Percentiles rank a stretch among this genome's conserved stretches.
Evolutionary conservation across 345 rosid species (phyloP).

Genomic region (Bruguiera parviflora): DNA sequence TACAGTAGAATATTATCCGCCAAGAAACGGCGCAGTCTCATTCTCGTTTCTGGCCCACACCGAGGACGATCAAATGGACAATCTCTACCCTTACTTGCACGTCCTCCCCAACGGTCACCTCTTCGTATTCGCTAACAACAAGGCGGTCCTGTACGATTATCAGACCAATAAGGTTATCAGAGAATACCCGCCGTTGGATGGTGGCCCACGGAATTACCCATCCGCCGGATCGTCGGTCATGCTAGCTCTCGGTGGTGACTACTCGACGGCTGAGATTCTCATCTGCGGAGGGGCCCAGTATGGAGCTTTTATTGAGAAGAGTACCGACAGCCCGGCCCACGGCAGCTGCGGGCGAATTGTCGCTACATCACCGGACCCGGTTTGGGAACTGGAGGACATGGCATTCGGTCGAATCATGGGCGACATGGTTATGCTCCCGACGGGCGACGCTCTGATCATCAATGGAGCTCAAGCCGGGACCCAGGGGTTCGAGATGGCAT

Average conservation of each 20-base stretch:
- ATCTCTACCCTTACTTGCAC: conserved; percentile 83
- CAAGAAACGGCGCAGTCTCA: conserved; percentile 49
- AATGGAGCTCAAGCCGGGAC: conserved; percentile 86
- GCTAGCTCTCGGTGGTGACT: conserved; percentile 46
- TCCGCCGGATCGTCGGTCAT: conserved; percentile 83
- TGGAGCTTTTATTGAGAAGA: conserved; percentile 59
- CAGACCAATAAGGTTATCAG: conserved; percentile 35
- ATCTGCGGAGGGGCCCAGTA: conserved; percentile 85
- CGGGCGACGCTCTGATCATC: conserved; percentile 64
- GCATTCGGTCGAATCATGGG: conserved; percentile 89
- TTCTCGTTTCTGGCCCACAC: conserved; percentile 63
- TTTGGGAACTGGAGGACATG: conserved; percentile 67
- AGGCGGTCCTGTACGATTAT: conserved; percentile 67
- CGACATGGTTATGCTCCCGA: conserved; percentile 84
- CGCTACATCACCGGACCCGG: conserved; percentile 19
- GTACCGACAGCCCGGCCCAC: conserved; percentile 25
- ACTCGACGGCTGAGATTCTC: conserved; percentile 50
- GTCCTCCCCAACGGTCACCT: conserved; percentile 80
- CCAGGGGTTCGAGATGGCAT: conserved; percentile 29
- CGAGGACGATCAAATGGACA: conserved; percentile 81
- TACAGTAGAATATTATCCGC: conserved; percentile 28
- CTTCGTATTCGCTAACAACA: conserved; percentile 77
- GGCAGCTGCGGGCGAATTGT: conserved; percentile 28
- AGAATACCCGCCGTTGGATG: conserved; percentile 63
- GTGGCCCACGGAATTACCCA: conserved; percentile 83